Conservation (phyloP, 257 asterid species). For the Solanum rostratum region DNA sequence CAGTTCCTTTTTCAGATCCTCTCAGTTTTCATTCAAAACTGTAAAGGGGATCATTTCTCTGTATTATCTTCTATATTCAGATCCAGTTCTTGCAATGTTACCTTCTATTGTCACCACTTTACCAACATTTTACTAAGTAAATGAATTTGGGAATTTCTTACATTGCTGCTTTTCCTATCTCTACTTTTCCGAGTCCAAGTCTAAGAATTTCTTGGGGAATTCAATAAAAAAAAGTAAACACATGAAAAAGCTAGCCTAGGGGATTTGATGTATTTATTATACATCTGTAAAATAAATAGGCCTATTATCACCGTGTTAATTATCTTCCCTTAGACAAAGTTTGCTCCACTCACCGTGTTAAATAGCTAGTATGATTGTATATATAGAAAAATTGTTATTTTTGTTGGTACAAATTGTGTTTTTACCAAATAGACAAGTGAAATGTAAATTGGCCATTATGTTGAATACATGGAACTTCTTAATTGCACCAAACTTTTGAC, state of each 20-base stretch:
- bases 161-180: not conserved
- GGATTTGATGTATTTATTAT: not conserved
- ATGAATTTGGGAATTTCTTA: not conserved
- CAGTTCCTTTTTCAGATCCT: not conserved
- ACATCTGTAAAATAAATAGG: not conserved
- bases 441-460: not conserved
- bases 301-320: not conserved
- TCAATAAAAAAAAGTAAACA: not conserved
- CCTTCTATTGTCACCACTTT: not conserved
- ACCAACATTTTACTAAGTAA: not conserved
- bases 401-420: too few species aligned
- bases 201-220: not conserved
- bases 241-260: not conserved
- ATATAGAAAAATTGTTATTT: too few species aligned
- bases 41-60: not conserved
- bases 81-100: not conserved
- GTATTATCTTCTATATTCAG: not conserved
- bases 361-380: too few species aligned
- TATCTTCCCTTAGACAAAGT: too few species aligned
- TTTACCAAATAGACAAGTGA: not conserved
- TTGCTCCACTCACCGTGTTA: too few species aligned
- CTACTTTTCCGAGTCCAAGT: not conserved
- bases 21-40: not conserved
- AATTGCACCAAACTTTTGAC: conserved; percentile 6
- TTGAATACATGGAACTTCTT: not conserved